phyloP scores from a whole-genome alignment of 2,329 filamentous ascomycete genomes.

The Curvularia verruculosa region DNA sequence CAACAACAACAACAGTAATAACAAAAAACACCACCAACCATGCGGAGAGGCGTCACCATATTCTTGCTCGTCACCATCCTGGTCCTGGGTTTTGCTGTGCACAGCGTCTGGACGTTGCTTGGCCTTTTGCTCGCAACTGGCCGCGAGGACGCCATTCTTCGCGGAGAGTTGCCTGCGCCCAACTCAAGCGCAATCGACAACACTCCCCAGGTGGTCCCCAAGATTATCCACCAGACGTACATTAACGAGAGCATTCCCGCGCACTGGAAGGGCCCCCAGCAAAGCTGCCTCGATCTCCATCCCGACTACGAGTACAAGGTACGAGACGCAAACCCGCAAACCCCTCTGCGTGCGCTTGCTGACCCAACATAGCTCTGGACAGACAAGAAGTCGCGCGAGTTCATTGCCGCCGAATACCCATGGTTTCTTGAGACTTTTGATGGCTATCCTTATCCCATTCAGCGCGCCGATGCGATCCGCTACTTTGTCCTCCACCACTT shows the following conservation, averaged over 20 bases:
- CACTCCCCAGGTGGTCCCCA: conserved; percentile 69
- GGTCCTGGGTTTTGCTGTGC: conserved; percentile 68
- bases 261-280: conserved; percentile 69
- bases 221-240: conserved; percentile 80
- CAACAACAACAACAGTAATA: conserved; percentile 32
- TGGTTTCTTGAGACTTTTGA: conserved; percentile 80
- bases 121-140: conserved; percentile 72
- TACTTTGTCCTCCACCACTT: conserved; percentile 80
- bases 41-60: conserved; percentile 66
- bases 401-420: conserved; percentile 70
- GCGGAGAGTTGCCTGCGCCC: conserved; percentile 68
- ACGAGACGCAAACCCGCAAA: conserved; percentile 19
- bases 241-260: conserved; percentile 71
- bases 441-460: conserved; percentile 74
- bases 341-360: conserved; percentile 28
- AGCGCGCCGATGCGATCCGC: conserved; percentile 77
- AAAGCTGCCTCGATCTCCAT: conserved; percentile 71
- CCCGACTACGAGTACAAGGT: conserved; percentile 77
- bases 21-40: conserved; percentile 45
- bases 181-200: conserved; percentile 65
- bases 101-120: conserved; percentile 73
- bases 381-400: conserved; percentile 69
- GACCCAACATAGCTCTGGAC: conserved; percentile 70
- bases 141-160: conserved; percentile 68
- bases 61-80: conserved; percentile 70